These are phyloP conservation scores for Hyphodiscus hymeniophilus DNA, from an alignment of 495 filamentous ascomycete species.

Conservation along the genomic window DNA sequence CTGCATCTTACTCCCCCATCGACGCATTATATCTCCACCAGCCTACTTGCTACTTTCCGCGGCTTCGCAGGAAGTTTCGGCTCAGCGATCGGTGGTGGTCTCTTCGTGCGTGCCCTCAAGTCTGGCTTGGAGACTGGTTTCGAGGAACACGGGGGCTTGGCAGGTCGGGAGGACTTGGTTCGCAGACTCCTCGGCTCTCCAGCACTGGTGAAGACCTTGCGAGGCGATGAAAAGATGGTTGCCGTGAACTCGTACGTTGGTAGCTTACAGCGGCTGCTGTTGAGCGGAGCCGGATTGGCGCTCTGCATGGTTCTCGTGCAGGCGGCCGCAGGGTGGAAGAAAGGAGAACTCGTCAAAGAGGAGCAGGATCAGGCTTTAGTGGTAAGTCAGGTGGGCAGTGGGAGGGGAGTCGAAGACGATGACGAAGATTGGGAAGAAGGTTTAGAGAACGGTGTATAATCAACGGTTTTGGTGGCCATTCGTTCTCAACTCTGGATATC, in stretches of 20 bases:
- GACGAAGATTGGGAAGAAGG: conserved; percentile 20
- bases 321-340: conserved; percentile 62
- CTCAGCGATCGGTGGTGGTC: conserved; percentile 65
- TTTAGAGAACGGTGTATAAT: conserved; percentile 14
- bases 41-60: conserved; percentile 61
- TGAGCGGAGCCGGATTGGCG: conserved; percentile 46
- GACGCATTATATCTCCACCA: conserved; percentile 62
- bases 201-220: conserved; percentile 45
- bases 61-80: conserved; percentile 72
- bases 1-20: conserved; percentile 54
- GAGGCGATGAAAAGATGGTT: conserved; percentile 44
- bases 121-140: conserved; percentile 49
- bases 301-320: conserved; percentile 49
- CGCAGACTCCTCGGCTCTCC: conserved; percentile 60
- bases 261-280: conserved; percentile 49
- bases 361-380: neutral
- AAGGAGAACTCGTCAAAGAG: conserved; percentile 1
- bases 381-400: neutral
- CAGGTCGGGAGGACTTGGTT: conserved; percentile 44
- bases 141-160: conserved; percentile 34
- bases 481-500: too few species aligned
- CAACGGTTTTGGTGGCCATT: too few species aligned
- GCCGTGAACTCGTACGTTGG: conserved; percentile 55
- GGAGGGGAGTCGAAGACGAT: conserved; percentile 3
- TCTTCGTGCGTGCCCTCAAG: conserved; percentile 58